Base-by-base conservation (phyloP, 306 rosid genomes). In the Cotoneaster glaucophyllus region DNA sequence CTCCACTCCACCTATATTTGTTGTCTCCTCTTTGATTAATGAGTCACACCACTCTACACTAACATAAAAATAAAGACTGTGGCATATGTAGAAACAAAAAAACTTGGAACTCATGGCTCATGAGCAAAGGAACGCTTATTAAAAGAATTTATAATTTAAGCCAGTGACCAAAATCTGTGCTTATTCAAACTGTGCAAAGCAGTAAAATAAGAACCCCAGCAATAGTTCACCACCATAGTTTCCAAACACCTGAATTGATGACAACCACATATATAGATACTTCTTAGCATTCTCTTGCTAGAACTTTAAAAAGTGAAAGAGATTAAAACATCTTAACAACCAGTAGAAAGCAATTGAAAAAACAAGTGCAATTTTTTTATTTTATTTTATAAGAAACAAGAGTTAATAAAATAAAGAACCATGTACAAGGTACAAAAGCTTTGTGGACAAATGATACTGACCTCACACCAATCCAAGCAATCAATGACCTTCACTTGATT, bases 391-490 rank as follows among this genome's bases (percentile, higher is more conserved):
- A 41, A 48, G 54, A 48, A 48, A 77, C 79, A 37, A 37, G 41
- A 37, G 41, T 37, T 6, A 7, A 6, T 37, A 37, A 37, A 37
- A 37, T 7, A 37, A 37, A 7, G 41, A 37, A 7, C 41, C 9
- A 37, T 37, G 41, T 37, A 7, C 2, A 37, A 37, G 41, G 41
- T 37, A 37, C 41, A 37, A 37, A 37, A 37, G 41, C 41, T 37
- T 37, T 9, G 41, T 37, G 2, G 41, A 37, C 2, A 6, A 37
- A 7, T 37, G 41, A 37, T 6, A 37, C 93, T 74, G 44, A 90
- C 98, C 97, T 89, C 89, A 34, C 93, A 88, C 90, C 90, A 90
- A 78, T 87, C 91, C 82, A 90, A 85, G 83, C 98, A 93, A 75
- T 93, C 96, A 80, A 93, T 71, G 70, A 88, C 93, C 80, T 79